Conservation (phyloP, 2,329 filamentous ascomycete genomes). For the Ophiostoma quercus region DNA sequence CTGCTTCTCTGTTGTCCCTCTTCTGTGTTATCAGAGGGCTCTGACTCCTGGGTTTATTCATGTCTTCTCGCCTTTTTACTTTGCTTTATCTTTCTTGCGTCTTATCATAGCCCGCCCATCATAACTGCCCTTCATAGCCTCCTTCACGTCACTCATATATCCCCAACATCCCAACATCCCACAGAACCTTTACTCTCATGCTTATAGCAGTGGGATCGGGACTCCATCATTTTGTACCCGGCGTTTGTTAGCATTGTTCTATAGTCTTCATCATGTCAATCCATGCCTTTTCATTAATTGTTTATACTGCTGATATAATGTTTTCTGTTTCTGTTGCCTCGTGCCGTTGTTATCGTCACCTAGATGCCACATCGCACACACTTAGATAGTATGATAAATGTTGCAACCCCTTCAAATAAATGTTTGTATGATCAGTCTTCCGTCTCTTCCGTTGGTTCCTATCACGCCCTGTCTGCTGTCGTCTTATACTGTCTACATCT, state of each 20-base stretch:
- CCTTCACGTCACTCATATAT: conserved; percentile 15
- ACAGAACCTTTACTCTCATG: background rate
- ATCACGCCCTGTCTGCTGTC: no score
- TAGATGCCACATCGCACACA: no score
- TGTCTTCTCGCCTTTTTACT: background rate
- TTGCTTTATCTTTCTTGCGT: background rate
- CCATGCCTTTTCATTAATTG: background rate
- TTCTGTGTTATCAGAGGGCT: background rate
- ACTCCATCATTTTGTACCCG: background rate
- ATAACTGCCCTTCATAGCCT: background rate
- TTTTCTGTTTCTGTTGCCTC: no score
- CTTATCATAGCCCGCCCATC: background rate
- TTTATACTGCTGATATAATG: no score
- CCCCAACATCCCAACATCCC: conserved; percentile 7
- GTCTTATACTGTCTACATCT: no score
- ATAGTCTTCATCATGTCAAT: background rate
- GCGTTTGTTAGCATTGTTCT: conserved; percentile 18
- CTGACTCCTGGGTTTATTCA: background rate
- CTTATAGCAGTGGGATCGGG: background rate
- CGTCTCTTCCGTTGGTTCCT: no score
- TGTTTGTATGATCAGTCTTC: no score
- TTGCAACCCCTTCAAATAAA: no score
- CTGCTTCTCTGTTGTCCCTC: no score
- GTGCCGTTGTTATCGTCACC: no score
- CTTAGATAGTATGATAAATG: no score